phyloP scores from a whole-genome alignment of 1,139 yeast species.

The Hyphopichia burtonii region DNA sequence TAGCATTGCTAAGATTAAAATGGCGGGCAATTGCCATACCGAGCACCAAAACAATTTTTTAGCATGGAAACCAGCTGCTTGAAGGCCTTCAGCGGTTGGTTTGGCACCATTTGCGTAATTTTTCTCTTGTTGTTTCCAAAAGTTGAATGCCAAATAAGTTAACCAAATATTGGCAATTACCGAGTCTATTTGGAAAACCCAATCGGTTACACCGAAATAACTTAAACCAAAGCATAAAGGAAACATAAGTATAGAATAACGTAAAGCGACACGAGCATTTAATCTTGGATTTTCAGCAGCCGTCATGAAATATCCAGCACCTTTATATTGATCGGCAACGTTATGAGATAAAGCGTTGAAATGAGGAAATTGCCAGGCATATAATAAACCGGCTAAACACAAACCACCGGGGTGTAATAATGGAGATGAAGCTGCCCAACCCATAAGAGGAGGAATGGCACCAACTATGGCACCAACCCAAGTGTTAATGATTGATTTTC shows the following conservation, averaged over 20 bases:
- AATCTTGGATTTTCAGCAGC: slow-evolving; percentile 89
- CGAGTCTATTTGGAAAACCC: slow-evolving; percentile 77
- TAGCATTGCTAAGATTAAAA: slow-evolving; percentile 84
- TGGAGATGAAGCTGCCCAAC: slow-evolving; percentile 95
- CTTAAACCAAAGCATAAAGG: slow-evolving; percentile 86
- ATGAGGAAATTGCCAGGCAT: slow-evolving; percentile 99
- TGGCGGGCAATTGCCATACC: slow-evolving; percentile 91
- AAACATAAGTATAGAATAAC: slow-evolving; percentile 88
- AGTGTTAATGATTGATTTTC: slow-evolving; percentile 82
- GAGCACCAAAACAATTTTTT: slow-evolving; percentile 91
- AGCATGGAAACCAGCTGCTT: slow-evolving; percentile 64
- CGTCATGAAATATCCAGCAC: slow-evolving; percentile 95
- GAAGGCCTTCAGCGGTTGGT: slow-evolving; percentile 55
- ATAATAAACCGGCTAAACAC: slow-evolving; percentile 85
- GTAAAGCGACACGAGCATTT: slow-evolving; percentile 89
- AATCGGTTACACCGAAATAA: slow-evolving; percentile 79
- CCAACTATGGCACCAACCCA: slow-evolving; percentile 99
- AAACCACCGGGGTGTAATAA: slow-evolving; percentile 88
- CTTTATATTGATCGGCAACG: slow-evolving; percentile 80
- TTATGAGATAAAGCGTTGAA: slow-evolving; percentile 90
- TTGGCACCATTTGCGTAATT: slow-evolving; percentile 44
- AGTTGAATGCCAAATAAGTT: slow-evolving; percentile 72
- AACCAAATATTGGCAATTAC: slow-evolving; percentile 84
- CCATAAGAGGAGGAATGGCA: slow-evolving; percentile 98
- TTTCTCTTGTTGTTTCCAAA: slow-evolving; percentile 74